A percentile compares a stretch with the other conserved stretches of the same genome.
phyloP scores from a whole-genome alignment of 139 green algal genomes.

The Mesotaenium endlicherianum region DNA sequence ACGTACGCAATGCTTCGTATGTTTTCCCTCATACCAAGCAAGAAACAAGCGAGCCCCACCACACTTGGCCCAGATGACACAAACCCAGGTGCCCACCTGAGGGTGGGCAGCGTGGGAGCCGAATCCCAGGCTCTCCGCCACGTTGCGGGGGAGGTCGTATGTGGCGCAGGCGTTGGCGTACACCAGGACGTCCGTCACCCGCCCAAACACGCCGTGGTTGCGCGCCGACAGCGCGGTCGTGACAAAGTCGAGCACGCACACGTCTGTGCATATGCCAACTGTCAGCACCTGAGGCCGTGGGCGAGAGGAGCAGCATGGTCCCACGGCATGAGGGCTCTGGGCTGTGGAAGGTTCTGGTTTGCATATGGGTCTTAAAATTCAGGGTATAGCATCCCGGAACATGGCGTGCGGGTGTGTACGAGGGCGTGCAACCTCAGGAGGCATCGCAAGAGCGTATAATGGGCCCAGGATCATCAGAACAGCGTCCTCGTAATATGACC shows the following conservation, averaged over 20 bases:
- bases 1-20: too few species aligned
- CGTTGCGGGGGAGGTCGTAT: constrained; percentile 28
- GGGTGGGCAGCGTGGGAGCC: constrained; percentile 20
- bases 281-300: constrained; percentile 22
- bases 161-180: constrained; percentile 23
- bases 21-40: too few species aligned
- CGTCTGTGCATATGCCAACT: constrained; percentile 49
- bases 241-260: constrained; percentile 51
- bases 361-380: too few species aligned
- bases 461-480: too few species aligned
- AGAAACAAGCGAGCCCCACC: too few species aligned
- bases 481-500: too few species aligned
- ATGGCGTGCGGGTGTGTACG: not conserved
- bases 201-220: constrained; percentile 37
- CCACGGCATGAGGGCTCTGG: too few species aligned
- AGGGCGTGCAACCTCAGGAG: too few species aligned
- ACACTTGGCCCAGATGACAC: too few species aligned
- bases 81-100: too few species aligned
- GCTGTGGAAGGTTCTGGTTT: too few species aligned
- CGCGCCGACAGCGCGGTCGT: constrained; percentile 41
- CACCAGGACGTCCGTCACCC: constrained; percentile 8
- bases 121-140: constrained; percentile 15
- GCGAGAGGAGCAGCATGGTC: not conserved
- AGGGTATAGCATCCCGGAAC: not conserved
- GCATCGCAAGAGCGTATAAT: too few species aligned